phyloP scores from a whole-genome alignment of 2,329 filamentous ascomycete genomes.

The Arthrobotrys sphaeroides region DNA sequence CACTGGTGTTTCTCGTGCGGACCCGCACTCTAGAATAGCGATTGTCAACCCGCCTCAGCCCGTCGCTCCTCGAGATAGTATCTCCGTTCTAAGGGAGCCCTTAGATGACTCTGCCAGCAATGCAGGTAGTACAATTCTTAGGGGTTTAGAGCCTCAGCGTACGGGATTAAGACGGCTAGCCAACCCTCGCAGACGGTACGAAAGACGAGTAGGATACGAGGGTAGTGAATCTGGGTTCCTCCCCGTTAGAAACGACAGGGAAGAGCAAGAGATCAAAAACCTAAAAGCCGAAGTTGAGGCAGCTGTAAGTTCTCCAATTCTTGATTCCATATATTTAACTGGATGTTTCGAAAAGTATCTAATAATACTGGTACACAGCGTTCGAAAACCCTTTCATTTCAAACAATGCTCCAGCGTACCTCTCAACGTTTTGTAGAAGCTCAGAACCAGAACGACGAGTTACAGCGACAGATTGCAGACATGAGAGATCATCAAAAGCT shows the following conservation, averaged over 20 bases:
- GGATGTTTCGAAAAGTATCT: neutral
- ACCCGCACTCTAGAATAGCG: neutral
- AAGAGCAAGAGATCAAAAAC: conserved; percentile 12
- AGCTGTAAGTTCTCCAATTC: conserved; percentile 16
- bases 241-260: neutral
- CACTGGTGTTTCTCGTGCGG: neutral
- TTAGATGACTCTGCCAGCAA: neutral
- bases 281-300: neutral
- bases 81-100: neutral
- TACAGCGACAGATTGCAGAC: conserved; percentile 23
- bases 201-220: neutral
- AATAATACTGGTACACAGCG: neutral
- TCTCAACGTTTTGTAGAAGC: conserved; percentile 37
- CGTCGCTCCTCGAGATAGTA: neutral
- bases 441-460: conserved; percentile 34
- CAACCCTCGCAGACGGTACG: neutral
- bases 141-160: neutral
- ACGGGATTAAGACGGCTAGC: conserved; percentile 15
- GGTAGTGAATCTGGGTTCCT: neutral
- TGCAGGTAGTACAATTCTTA: neutral
- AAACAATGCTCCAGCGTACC: conserved; percentile 41
- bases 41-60: neutral
- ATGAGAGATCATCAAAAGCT: conserved; percentile 43
- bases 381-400: conserved; percentile 15
- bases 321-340: neutral